A percentile compares a stretch with the other conserved stretches of the same genome.
These are phyloP conservation scores for Saprolegnia diclina DNA, from an alignment of 352 stramenopile genomes.

Conservation along the genomic window DNA sequence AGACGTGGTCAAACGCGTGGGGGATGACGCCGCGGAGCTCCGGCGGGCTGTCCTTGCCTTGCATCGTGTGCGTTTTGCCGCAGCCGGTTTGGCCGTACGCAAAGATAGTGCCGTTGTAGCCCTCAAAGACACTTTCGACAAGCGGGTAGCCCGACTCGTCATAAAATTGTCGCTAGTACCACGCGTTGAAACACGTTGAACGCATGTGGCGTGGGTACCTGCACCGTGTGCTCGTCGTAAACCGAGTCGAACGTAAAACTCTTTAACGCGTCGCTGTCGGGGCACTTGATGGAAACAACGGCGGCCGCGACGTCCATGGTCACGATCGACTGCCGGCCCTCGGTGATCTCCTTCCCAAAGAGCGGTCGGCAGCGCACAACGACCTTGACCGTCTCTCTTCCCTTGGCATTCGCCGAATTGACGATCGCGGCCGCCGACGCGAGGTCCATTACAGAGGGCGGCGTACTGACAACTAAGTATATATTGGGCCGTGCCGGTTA, in stretches of 20 bases:
- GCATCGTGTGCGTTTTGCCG: constrained; percentile 84
- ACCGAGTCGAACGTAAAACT: constrained; percentile 88
- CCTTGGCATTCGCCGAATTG: constrained; percentile 33
- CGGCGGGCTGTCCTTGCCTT: constrained; percentile 63
- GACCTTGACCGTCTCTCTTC: constrained; percentile 85
- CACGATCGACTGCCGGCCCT: constrained; percentile 80
- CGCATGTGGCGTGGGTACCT: constrained; percentile 19
- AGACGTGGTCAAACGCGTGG: constrained; percentile 82
- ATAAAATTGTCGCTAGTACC: constrained; percentile 70
- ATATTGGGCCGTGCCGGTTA: too few species aligned
- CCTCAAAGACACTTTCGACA: constrained; percentile 87
- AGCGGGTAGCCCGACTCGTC: constrained; percentile 80
- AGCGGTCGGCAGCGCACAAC: constrained; percentile 83
- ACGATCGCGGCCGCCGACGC: constrained; percentile 25
- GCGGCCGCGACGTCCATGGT: constrained; percentile 57
- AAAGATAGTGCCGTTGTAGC: constrained; percentile 91
- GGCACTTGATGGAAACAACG: constrained; percentile 70
- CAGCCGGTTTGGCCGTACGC: constrained; percentile 84
- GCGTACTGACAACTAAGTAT: not conserved
- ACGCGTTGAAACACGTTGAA: not conserved
- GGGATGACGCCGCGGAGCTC: constrained; percentile 79
- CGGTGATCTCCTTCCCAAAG: constrained; percentile 76
- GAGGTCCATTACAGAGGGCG: constrained; percentile 19
- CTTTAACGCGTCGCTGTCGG: constrained; percentile 70
- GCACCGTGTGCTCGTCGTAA: constrained; percentile 81